Base-by-base conservation (phyloP, 2,329 filamentous ascomycete genomes). In the Exutisphaerella laricina region DNA sequence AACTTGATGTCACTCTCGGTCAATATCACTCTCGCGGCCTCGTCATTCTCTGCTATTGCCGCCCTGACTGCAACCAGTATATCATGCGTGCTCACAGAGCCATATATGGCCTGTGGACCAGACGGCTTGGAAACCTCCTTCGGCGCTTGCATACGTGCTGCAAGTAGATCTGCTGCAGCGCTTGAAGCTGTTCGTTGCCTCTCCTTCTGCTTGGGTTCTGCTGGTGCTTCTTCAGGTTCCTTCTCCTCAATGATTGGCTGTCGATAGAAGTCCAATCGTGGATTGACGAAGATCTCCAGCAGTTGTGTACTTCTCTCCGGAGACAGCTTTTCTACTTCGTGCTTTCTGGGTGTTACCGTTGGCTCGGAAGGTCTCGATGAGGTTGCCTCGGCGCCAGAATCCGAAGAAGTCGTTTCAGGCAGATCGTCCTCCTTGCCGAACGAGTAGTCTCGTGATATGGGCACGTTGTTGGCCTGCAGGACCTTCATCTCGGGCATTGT, bases 31-130 rank as follows among this genome's bases (percentile, higher is more conserved):
- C 69, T 65, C 22, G 67, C 64, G 20, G 72, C 73, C 58, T 77
- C 70, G 41, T 73, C 68, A 51, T 76, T 72, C 43, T 70, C 67
- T 25, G 68, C 69, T 49, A 78, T 61, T 17, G 70, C 65, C 30
- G 66, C 66, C 45, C 67, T 70, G 42, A 79, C 66, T 17, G 67
- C 70, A 12, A 63, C 58, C 5, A 66, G 68, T 41, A 80, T 65
- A 55, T 80, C 76, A 17, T 64, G 59, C 5, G 69, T 70, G n/a
- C 73, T 72, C 3, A 80, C 74, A 3, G 73, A 75, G 18, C 75
- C 76, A 50, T 75, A 73, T 36, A 74, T 77, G 12, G 64, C 62
- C 14, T 55, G 46, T 5, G 51, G 51, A 17, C 47, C 39, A 20
- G 42, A 44, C 16, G 47, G 41, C 39, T 56, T 50, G 5, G 48